phyloP scores from a whole-genome alignment of 768 basidiomycete genomes.

The Phaffia tasmanica region DNA sequence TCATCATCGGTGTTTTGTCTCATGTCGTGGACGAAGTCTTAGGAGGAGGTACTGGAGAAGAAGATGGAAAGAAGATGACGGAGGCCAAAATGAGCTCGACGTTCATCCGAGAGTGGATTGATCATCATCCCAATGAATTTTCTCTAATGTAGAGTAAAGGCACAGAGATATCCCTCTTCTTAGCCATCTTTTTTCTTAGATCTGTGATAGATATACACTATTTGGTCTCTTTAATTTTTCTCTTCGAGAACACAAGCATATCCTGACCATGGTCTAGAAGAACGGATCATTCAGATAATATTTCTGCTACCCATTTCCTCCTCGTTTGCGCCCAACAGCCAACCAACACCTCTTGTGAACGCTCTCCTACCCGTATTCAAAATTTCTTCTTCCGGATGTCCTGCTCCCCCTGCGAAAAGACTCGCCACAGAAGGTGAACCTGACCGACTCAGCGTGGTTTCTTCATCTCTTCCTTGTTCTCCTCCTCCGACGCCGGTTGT shows the following conservation, averaged over 20 bases:
- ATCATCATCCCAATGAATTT: constrained; percentile 1
- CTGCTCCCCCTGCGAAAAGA: constrained; percentile 31
- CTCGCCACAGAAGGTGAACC: constrained; percentile 18
- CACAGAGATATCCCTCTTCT: not conserved
- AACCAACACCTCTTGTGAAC: constrained; percentile 82
- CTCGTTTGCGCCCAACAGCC: constrained; percentile 79
- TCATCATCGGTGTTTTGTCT: constrained; percentile 66
- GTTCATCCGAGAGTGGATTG: constrained; percentile 81
- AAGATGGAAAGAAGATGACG: constrained; percentile 47
- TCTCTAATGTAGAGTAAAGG: not conserved
- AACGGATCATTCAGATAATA: constrained; percentile 1
- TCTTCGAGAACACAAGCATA: not conserved
- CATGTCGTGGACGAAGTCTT: constrained; percentile 33
- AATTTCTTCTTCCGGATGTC: constrained; percentile 39
- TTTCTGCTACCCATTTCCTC: constrained; percentile 31
- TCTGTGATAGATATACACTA: not conserved
- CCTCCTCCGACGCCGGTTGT: constrained; percentile 31
- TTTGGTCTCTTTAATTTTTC: not conserved
- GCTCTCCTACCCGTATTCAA: constrained; percentile 60
- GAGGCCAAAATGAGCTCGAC: constrained; percentile 84
- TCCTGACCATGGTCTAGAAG: not conserved
- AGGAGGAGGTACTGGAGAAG: constrained; percentile 26
- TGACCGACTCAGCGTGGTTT: constrained; percentile 5
- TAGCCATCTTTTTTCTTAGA: not conserved
- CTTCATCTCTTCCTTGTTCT: constrained; percentile 40